Evolutionary conservation across 345 rosid genomes (phyloP).

Genomic region (Microcos paniculata): DNA sequence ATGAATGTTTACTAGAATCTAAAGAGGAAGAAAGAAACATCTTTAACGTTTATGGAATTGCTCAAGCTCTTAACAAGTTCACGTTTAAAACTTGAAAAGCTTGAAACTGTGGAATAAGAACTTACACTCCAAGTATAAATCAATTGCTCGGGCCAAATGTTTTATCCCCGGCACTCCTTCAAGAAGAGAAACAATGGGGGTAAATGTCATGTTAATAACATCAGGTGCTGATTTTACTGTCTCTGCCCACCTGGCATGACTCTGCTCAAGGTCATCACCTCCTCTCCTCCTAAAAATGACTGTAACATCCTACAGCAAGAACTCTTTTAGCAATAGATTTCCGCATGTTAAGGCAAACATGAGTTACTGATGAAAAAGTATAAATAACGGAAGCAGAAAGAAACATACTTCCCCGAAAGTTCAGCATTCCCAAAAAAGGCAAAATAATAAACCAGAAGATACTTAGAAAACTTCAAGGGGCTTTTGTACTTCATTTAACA

Average conservation of each 20-base stretch:
- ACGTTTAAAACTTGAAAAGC: not conserved
- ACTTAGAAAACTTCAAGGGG: not conserved
- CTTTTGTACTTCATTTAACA: not conserved
- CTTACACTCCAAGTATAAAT: conserved; percentile 91
- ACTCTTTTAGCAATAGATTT: conserved; percentile 30
- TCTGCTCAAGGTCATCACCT: conserved; percentile 98
- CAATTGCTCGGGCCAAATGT: conserved; percentile 83
- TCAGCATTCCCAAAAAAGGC: not conserved
- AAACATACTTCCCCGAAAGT: not conserved
- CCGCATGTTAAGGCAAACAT: conserved; percentile 18
- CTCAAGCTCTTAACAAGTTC: too few species aligned
- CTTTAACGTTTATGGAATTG: conserved; percentile 1
- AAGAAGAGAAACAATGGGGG: conserved; percentile 79
- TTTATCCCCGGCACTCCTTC: conserved; percentile 88
- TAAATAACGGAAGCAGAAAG: not conserved
- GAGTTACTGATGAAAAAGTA: not conserved
- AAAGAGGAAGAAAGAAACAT: conserved; percentile 6
- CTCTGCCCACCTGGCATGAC: conserved; percentile 84
- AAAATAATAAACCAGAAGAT: not conserved
- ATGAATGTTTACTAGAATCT: conserved; percentile 1
- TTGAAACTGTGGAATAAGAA: conserved; percentile 18
- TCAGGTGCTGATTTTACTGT: conserved; percentile 82
- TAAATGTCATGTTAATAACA: conserved; percentile 89
- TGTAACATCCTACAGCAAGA: conserved; percentile 88
- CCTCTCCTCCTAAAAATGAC: conserved; percentile 98